A percentile compares a stretch with the other conserved stretches of the same genome.
Conservation (phyloP, 257 asterid genomes). For the Solanum etuberosum region DNA sequence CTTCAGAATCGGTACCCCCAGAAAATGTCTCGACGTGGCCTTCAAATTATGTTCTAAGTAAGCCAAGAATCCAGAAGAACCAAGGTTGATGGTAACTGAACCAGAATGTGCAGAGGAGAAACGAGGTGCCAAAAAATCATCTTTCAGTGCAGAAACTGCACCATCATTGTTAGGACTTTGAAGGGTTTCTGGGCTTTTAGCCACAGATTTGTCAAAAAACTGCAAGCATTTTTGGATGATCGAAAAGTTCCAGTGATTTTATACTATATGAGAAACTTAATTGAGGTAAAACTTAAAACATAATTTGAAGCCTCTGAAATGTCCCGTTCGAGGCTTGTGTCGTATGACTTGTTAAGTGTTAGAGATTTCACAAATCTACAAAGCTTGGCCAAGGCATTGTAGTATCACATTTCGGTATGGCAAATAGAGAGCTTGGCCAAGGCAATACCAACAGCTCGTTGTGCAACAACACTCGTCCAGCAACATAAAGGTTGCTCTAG, state of each 20-base stretch:
- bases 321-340: no score
- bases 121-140: conserved; percentile 54
- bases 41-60: no score
- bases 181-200: conserved; percentile 74
- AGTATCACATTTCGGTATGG: no score
- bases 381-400: no score
- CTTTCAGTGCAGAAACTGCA: conserved; percentile 52
- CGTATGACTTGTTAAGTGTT: no score
- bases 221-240: conserved; percentile 23
- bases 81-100: conserved; percentile 66
- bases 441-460: no score
- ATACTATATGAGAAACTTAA: neutral
- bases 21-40: conserved; percentile 1
- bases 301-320: no score
- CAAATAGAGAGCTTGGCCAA: no score
- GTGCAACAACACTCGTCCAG: no score
- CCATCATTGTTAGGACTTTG: conserved; percentile 31
- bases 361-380: no score
- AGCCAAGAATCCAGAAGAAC: conserved; percentile 60
- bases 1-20: conserved; percentile 97
- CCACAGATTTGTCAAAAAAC: neutral
- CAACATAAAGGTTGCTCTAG: no score
- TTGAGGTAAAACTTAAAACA: no score
- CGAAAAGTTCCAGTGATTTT: neutral
- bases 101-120: conserved; percentile 57